Base-by-base conservation (phyloP, 2,329 filamentous ascomycete genomes). In the Pseudogymnoascus sp. region DNA sequence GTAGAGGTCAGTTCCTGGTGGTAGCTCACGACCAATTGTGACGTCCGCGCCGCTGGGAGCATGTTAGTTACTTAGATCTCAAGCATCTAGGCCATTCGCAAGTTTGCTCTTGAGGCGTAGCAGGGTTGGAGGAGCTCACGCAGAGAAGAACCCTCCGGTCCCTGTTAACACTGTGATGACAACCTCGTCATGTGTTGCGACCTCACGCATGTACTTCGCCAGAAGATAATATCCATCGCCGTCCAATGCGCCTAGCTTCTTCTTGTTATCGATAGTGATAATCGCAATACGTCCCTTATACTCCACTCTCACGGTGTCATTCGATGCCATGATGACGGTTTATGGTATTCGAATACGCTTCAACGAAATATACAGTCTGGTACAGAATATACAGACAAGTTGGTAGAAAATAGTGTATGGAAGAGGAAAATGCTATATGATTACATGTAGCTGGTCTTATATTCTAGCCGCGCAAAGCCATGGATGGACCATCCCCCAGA, bases 161-260 rank as follows among this genome's bases (percentile, higher is more conserved):
- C 86, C 94, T 0, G 91, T 90, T 3, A 97, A 71, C 9, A 97
- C 80, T 2, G 93, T 97, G 68, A 96, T 86, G 70, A 82, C 89
- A 63, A 97, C 86, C 66, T 96, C 89, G 64, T 93, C 85, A 65
- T 86, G 86, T 7, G 78, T 80, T 14, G 91, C 92, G 57, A 97
- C 80, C 72, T 96, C 87, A 62, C 87, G 83, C 72, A 99, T 77
- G 57, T 85, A 81, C 67, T 84, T 81, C 1, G 88, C 85, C 41
- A 97, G 81, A 30, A 86, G 81, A 73, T 89, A 96, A 79, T 97
- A 97, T 59, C 86, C 81, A 64, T 83, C 77, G 69, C 83, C 80
- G 63, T 78, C 82, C 59, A 97, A 77, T 33, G 93, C 91, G 74
- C 95, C 95, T 74, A 97, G 89, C 77, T 97, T 97, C 72, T 86